Base-by-base conservation (phyloP, 2,329 filamentous ascomycete genomes). In the Alternaria incomplexa region DNA sequence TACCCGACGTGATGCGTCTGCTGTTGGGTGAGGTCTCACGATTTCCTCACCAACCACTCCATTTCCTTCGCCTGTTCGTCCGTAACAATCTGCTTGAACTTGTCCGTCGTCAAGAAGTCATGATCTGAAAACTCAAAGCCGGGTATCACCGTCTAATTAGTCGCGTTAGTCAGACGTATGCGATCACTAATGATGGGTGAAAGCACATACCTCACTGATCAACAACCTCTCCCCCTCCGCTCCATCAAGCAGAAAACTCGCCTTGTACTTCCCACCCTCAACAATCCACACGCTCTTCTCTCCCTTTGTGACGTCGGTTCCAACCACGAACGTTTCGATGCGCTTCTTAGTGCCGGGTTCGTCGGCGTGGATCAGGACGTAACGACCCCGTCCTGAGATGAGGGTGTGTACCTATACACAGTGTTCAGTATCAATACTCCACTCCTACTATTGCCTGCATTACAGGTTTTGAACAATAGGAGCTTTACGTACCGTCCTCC, bases 251-350 rank as follows among this genome's bases (percentile, higher is more conserved):
- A 91, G 71, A 76, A 85, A 90, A 70, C 84, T 89, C 11, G 85
- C 86, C 79, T 91, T 92, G 74, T 85, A 92, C 75, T 88, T 87
- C 5, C 87, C 89, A 0, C 89, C 89, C 56, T 90, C 88, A 8
- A 92, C 89, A 63, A 90, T 82, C 89, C 89, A 92, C 75, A 91
- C 88, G 71, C 90, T 66, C 73, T 75, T 85, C 81, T 92, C 90
- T 1, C 89, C 89, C 0, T 73, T 77, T 5, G 80, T 81, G 6
- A 91, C 79, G 72, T 89, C 80, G 12, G 81, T 82, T 0, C 89
- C 90, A 1, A 91, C 90, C 4, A 89, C 76, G 68, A 90, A 91
- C 7, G 82, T 86, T 79, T 91, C 89, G n/a, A 91, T 77, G 15
- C 83, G 78, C 47, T 85, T 85, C 62, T 83, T 83, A 79, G 82